Base-by-base conservation (phyloP, 208 protist genomes). In the Leishmania braziliensis region DNA sequence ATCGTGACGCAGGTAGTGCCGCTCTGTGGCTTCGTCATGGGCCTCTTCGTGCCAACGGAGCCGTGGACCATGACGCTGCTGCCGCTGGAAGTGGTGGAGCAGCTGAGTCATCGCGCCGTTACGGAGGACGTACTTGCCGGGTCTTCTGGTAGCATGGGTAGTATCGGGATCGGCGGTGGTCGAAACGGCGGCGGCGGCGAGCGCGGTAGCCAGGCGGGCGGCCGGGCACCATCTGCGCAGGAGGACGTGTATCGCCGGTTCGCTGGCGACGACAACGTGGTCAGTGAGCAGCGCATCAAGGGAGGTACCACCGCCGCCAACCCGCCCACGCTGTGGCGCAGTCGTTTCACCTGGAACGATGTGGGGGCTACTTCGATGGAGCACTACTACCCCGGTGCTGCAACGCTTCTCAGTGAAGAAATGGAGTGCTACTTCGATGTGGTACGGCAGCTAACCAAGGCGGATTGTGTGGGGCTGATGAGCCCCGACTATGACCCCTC, bases 341-440 rank as follows among this genome's bases (percentile, higher is more conserved):
- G 82, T 29, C 82, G 85, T 71, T 97, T 97, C 84, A 93, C 85
- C 20, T 97, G 93, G 92, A 83, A 91, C 14, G 93, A 95, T 77
- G 77, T 91, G 43, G 93, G 93, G 18, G 86, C 87, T 10, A 90
- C 86, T 26, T 77, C 85, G 65, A 95, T 97, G 93, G 91, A 97
- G 81, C 92, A 97, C 81, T 97, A 95, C 86, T 97, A 95, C 89
- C 92, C 93, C 8, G 92, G 92, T 5, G 91, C 92, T 46, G 92
- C 92, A 5, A 79, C 84, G 29, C 80, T 92, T n/a, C 75, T 97
- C 62, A 93, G 85, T 68, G 89, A 91, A 79, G 93, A 97, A 84
- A 80, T 95, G 29, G 88, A 97, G 65, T 85, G 84, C 75, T 94
- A 91, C 80, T 73, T 81, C 18, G 92, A 91, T 14, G 76, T 93